phyloP scores from a whole-genome alignment of 768 basidiomycete species.

The Boletales sp. region DNA sequence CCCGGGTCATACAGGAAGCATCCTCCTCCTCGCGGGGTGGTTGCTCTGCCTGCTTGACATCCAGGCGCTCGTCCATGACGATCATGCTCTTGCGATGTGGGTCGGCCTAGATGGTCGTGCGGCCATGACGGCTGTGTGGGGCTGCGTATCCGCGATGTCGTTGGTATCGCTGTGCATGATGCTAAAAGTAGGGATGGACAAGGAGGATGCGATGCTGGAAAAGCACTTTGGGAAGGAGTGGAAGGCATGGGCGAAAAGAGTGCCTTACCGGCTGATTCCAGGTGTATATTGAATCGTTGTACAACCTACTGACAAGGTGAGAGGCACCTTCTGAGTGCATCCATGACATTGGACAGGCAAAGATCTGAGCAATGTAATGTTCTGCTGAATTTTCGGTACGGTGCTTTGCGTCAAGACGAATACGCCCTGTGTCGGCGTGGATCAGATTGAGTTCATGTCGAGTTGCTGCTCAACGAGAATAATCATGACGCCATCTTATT shows the following conservation, averaged over 20 bases:
- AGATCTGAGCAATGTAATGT: too few species aligned
- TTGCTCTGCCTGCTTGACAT: constrained; percentile 5
- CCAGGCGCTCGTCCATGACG: not conserved
- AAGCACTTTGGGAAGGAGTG: constrained; percentile 17
- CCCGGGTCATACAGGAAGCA: constrained; percentile 22
- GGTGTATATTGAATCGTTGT: constrained; percentile 4
- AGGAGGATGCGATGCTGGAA: constrained; percentile 17
- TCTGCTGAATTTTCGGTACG: too few species aligned
- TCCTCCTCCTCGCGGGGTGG: not conserved
- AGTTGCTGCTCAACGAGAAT: too few species aligned
- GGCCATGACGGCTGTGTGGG: not conserved
- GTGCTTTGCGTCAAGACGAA: too few species aligned
- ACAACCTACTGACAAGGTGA: too few species aligned
- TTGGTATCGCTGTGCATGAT: not conserved
- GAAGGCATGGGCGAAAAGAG: constrained; percentile 11
- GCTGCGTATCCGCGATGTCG: not conserved
- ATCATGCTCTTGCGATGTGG: not conserved
- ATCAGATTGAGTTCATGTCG: too few species aligned
- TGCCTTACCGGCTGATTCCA: constrained; percentile 15
- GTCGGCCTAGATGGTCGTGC: not conserved
- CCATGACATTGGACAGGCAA: too few species aligned
- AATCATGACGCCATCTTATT: too few species aligned
- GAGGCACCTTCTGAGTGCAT: too few species aligned
- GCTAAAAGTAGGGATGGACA: constrained; percentile 12
- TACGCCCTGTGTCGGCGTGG: too few species aligned